Base-by-base conservation (phyloP, 192 early-diverging fungal species). In the Backusella psychrophila region DNA sequence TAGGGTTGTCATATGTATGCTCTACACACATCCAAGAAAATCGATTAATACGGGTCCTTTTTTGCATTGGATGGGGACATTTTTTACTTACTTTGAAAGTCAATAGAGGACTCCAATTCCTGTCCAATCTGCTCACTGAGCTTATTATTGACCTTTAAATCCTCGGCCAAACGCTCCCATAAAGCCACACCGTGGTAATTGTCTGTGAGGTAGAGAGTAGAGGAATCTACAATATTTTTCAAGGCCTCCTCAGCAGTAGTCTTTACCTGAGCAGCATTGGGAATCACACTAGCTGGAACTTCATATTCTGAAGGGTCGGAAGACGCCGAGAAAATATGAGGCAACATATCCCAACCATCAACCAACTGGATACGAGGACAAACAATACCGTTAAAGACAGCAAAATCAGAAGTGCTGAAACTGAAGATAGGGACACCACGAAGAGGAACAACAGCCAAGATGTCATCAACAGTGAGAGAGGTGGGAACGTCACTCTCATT, bases 71-170 rank as follows among this genome's bases (percentile, higher is more conserved):
- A 29, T 15, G 38, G 6, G 49, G 19, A 77, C 69, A 17, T 66
- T 71, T 59, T 75, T 75, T 67, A 67, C 73, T 69, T 86, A 90
- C 68, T 46, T 82, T 90, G 90, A 78, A 89, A 83, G 9, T 71
- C 68, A 23, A 88, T 81, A 4, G 90, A 92, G 72, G 82, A 89
- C 34, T 76, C 71, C 69, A 92, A 77, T 77, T 92, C 90, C 35
- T 69, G 52, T 46, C 78, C 78, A 39, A 92, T 84, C 7, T 73
- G 71, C 1, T 75, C 56, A 19, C 83, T 72, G n/a, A 84, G 70
- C 0, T 76, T 69, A 9, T 69, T 46, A 4, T 81, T 72, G 12
- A 84, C 87, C 14, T 75, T 66, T 44, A 86, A 85, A 82, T 82
- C 86, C 2, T 41, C 17, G 5, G 84, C 87, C 66, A 88, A 82